Evolutionary conservation across 1,284 basidiomycete species (phyloP), one percentile per base, ranked within the genome.

Genomic region (Ustilago xerochloae): DNA sequence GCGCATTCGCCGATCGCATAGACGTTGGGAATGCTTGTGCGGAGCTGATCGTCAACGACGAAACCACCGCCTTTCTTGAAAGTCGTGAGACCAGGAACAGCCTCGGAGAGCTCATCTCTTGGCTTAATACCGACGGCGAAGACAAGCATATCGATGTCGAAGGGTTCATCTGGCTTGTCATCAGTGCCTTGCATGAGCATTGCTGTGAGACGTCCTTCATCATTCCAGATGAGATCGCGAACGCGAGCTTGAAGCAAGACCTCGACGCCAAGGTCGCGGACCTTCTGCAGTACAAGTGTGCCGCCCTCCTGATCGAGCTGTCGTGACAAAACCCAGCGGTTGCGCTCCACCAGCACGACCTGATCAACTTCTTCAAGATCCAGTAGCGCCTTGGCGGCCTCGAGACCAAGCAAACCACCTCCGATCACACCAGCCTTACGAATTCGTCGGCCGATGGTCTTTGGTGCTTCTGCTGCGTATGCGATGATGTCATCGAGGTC

Each of bases 1-100:
- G 91, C 91, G 78, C 91, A 92, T 81, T 92, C 91, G 2, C 91
- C 91, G 53, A 92, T 90, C 2, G 91, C 91, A 69, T 89, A 92
- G 4, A 92, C 87, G 62, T 89, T 88, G 49, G 86, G 78, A 1
- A 87, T 87, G 26, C 87, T 89, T 0, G 91, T 91, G 73, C 85
- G 79, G 38, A 92, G 84, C 55, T 86, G 84, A 54, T 91, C 89
- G 46, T 88, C 86, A 9, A 92, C 89, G 6, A 87, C 83, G 68
- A 92, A 87, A 0, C 91, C 91, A 3, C 89, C 89, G 18, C 86
- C 85, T 0, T 84, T 64, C 72, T 91, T 88, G 3, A 89, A 88
- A 4, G 87, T 85, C n/a, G 38, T 51, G 29, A 67, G 52, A 0
- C 73, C 51, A 2, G 67, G 56, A 16, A 55, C 24, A 1, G 20